Base-by-base conservation (phyloP, 2,329 filamentous ascomycete species). In the Bipolaris sorokiniana region DNA sequence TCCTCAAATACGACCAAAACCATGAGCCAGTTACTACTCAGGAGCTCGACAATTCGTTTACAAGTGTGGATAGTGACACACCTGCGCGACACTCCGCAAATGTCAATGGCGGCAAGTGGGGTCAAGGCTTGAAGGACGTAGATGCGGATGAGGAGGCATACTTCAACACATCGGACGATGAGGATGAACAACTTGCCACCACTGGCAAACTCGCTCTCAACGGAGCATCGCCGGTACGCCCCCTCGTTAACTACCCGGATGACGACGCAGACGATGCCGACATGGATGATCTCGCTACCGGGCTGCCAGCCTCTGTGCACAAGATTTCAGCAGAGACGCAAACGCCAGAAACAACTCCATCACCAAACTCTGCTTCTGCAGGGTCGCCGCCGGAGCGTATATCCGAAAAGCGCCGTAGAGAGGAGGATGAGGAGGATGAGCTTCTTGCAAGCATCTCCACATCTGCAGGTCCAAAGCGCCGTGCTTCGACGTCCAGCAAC, bases 381-480 rank as follows among this genome's bases (percentile, higher is more conserved):
- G 60, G 58, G 36, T 66, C 70, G n/a, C 72, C 75, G 7, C 90
- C 88, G 0, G 92, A 97, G 76, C 85, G 91, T 51, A 78, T 96
- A 16, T 90, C 92, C 0, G 91, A 96, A 75, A 98, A 98, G 77
- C 89, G 94, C 46, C 86, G 94, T 46, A 86, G 95, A 67, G 93
- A 97, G 72, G 94, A 97, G 55, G 92, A 96, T 60, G 94, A 97
- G 44, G 93, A 97, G 54, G 93, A 97, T 63, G 91, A 94, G 70
- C 79, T 76, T 11, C 64, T 98, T n/a, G 88, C 88, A 52, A 96
- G 95, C 77, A 83, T 97, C 67, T 87, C 91, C 15, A 70, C 72
- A 16, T 69, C 71, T n/a, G 70, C 77, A 46, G 72, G 72, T 11
- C 79, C 80, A 50, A 78, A 82, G 56, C 74, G 81, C 28, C 81